These are phyloP conservation scores for Apiotrichum mycotoxinovorans DNA, from an alignment of 1,284 basidiomycete genomes.

Conservation along the genomic window DNA sequence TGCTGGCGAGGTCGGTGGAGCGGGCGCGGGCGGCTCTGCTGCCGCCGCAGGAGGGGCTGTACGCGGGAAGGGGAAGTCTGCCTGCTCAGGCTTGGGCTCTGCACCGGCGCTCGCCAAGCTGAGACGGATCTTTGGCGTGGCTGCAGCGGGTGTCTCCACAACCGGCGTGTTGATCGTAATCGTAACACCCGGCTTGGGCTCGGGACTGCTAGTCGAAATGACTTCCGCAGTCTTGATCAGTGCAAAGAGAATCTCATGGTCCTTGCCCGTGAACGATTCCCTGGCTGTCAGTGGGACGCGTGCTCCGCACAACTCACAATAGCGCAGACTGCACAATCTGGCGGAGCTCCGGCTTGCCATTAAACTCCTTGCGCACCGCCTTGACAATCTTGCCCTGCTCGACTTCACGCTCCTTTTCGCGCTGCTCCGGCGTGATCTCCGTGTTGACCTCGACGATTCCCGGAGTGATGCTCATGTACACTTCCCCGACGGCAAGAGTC, in stretches of 20 bases:
- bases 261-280: conserved; percentile 55
- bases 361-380: conserved; percentile 78
- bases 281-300: conserved; percentile 21
- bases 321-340: conserved; percentile 49
- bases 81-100: not conserved
- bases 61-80: conserved; percentile 31
- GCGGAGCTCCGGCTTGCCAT: conserved; percentile 68
- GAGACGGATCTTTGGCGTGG: conserved; percentile 43
- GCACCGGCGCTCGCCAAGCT: conserved; percentile 19
- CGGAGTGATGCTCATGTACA: conserved; percentile 52
- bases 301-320: conserved; percentile 23
- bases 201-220: conserved; percentile 74
- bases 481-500: conserved; percentile 82
- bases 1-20: conserved; percentile 52
- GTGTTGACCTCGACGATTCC: conserved; percentile 34
- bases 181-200: conserved; percentile 78
- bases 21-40: conserved; percentile 51
- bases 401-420: conserved; percentile 25
- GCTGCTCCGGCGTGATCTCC: conserved; percentile 23
- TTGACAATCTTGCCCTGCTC: conserved; percentile 60
- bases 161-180: conserved; percentile 77
- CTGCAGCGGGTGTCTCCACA: conserved; percentile 56
- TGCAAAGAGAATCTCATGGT: conserved; percentile 85
- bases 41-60: not conserved
- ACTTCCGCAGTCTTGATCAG: conserved; percentile 89